Evolutionary conservation across 805 yeast genomes (phyloP).

Genomic region (Ogataea polymorpha): DNA sequence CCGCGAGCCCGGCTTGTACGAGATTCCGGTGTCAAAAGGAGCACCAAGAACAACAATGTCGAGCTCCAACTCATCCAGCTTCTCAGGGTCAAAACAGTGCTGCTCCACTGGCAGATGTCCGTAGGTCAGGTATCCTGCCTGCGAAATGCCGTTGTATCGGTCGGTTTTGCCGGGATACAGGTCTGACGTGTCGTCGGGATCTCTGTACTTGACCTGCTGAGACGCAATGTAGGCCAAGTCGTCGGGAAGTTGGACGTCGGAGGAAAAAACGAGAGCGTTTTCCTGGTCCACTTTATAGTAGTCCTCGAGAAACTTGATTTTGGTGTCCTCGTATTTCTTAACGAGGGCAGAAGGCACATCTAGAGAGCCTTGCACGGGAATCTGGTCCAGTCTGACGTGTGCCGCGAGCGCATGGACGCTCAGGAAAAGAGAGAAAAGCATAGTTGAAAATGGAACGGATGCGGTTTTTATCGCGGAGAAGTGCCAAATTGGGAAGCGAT

Average conservation of each 20-base stretch:
- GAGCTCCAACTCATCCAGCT: conserved; percentile 14
- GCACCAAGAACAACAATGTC: conserved; percentile 57
- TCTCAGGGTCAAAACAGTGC: conserved; percentile 16
- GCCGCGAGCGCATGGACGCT: background rate
- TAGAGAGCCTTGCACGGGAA: background rate
- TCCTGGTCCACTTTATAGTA: conserved; percentile 16
- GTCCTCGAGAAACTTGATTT: conserved; percentile 19
- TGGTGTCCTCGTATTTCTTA: conserved; percentile 14
- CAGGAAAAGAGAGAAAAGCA: background rate
- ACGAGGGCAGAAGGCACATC: background rate
- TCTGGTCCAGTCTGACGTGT: background rate
- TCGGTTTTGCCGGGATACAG: conserved; percentile 20
- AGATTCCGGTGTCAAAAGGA: conserved; percentile 52
- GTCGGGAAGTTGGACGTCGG: conserved; percentile 12
- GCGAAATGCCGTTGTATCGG: conserved; percentile 22
- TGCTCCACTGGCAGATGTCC: conserved; percentile 17
- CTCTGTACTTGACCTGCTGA: conserved; percentile 13
- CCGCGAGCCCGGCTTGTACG: conserved; percentile 53
- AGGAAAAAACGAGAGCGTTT: conserved; percentile 5
- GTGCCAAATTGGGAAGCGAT: background rate
- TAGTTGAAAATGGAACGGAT: background rate
- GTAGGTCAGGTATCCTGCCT: conserved; percentile 18
- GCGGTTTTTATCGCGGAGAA: background rate
- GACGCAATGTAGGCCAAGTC: conserved; percentile 9
- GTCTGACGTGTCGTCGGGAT: conserved; percentile 23